Evolutionary conservation across 2,329 filamentous ascomycete species (phyloP).

Genomic region (Cordyceps fumosorosea): DNA sequence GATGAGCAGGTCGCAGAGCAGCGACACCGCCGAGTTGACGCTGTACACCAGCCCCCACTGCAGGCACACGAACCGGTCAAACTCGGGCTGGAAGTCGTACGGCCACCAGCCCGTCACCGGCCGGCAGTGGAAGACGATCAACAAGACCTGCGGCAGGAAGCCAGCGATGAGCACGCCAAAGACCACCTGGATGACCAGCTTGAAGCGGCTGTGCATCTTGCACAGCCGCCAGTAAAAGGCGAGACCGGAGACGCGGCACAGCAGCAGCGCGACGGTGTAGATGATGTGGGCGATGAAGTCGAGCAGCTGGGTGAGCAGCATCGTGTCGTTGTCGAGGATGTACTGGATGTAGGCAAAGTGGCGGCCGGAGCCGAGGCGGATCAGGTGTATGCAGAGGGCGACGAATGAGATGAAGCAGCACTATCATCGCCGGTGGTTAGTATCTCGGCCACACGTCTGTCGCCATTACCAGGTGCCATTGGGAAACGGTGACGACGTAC

Average conservation of each 20-base stretch:
- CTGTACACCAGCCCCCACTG: constrained; percentile 46
- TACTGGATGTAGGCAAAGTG: constrained; percentile 41
- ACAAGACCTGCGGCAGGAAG: constrained; percentile 41
- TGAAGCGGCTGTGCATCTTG: constrained; percentile 29
- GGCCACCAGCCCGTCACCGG: constrained; percentile 47
- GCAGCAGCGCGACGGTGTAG: constrained; percentile 42
- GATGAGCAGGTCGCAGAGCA: constrained; percentile 43
- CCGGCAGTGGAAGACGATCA: constrained; percentile 44
- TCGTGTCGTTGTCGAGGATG: constrained; percentile 34
- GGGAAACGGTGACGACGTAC: constrained; percentile 17
- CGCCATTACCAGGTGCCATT: too few species aligned
- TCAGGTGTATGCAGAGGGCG: constrained; percentile 35
- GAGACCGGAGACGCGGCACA: constrained; percentile 45
- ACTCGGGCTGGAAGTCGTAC: constrained; percentile 39
- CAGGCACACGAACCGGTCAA: constrained; percentile 36
- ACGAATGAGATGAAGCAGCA: constrained; percentile 36
- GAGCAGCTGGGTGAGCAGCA: constrained; percentile 37
- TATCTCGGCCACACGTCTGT: neutral
- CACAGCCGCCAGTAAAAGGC: constrained; percentile 45
- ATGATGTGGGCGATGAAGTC: constrained; percentile 46
- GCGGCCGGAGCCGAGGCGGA: constrained; percentile 40
- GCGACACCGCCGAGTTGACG: constrained; percentile 42
- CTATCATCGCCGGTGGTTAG: constrained; percentile 17
- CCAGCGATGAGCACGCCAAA: constrained; percentile 32
- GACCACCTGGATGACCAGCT: constrained; percentile 28